Evolutionary conservation across 1,139 yeast species (phyloP).

Genomic region (Nematodospora anomalae): DNA sequence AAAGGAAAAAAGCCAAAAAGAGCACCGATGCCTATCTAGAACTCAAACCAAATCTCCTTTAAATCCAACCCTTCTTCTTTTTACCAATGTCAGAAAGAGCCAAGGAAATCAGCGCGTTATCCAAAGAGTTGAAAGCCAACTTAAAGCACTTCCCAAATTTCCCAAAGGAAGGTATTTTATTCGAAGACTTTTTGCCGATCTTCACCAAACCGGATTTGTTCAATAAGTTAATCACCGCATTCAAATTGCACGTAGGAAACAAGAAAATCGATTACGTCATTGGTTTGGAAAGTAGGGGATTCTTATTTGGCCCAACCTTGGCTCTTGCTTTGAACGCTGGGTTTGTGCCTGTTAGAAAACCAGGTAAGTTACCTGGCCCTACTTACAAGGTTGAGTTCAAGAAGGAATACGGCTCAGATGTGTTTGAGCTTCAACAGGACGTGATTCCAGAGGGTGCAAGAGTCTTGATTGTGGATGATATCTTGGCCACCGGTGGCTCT

Average conservation of each 20-base stretch:
- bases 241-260: constrained; percentile 69
- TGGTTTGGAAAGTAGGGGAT: constrained; percentile 96
- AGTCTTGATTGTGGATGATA: constrained; percentile 89
- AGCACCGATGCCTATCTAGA: too few species aligned
- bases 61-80: too few species aligned
- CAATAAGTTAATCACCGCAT: constrained; percentile 77
- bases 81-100: constrained; percentile 14
- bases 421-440: constrained; percentile 83
- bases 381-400: constrained; percentile 68
- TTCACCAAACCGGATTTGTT: constrained; percentile 80
- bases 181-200: constrained; percentile 94
- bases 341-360: constrained; percentile 91
- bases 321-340: constrained; percentile 89
- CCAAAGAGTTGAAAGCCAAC: constrained; percentile 62
- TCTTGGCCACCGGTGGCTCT: constrained; percentile 97
- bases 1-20: too few species aligned
- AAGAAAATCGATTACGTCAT: constrained; percentile 81
- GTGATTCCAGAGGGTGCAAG: constrained; percentile 78
- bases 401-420: constrained; percentile 92
- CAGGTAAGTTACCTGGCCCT: constrained; percentile 93
- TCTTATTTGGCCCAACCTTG: constrained; percentile 90
- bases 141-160: constrained; percentile 87
- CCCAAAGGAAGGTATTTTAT: constrained; percentile 88
- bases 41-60: too few species aligned
- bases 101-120: constrained; percentile 42